Base-by-base conservation (phyloP, 129 eudicot species). In the Lonicera japonica region DNA sequence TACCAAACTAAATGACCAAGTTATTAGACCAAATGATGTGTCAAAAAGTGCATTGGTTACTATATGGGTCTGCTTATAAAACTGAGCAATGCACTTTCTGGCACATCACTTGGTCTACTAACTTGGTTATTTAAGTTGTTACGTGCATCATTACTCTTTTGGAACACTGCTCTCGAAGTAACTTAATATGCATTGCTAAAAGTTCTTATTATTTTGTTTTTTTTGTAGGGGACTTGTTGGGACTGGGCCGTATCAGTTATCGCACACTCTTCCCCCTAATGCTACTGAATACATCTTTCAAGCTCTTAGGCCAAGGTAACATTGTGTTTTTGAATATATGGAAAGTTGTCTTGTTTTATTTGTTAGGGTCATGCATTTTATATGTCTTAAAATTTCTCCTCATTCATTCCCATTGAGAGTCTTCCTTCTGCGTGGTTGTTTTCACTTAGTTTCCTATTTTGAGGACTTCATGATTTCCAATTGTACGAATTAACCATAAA, bases 251-350 rank as follows among this genome's bases (percentile, higher is more conserved):
- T 82, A 82, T 39, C 64, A 61, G 41, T 51, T 78, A 61, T 55
- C 69, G 23, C 81, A 75, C 55, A 74, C 76, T 17, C 73, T 82
- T 71, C 84, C 88, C 58, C 73, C 72, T 29, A 82, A 82, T 57
- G 84, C 88, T 53, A 78, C 81, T 12, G 88, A 82, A 38, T 82
- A 82, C 52, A 75, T 82, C 61, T 82, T 82, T 29, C 88, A 78
- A 70, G 82, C 75, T 51, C 79, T 82, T 64, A 78, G 60, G 67
- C 81, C 84, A 12, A 82, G 85, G 85, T 79, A 52, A 41, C 12
- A 17, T 51, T 8, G 5, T 5, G 38, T 45, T 51, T 19, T 14
- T 34, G 58, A 47, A 63, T 17, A 56, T 25, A 22, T 56, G 34
- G 18, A 56, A 56, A 8, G 47, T 17, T 34, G 51, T 22, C 24